Evolutionary conservation across 768 basidiomycete species (phyloP), one percentile per base, ranked within the genome.

Genomic region (Lactarius hengduanensis): DNA sequence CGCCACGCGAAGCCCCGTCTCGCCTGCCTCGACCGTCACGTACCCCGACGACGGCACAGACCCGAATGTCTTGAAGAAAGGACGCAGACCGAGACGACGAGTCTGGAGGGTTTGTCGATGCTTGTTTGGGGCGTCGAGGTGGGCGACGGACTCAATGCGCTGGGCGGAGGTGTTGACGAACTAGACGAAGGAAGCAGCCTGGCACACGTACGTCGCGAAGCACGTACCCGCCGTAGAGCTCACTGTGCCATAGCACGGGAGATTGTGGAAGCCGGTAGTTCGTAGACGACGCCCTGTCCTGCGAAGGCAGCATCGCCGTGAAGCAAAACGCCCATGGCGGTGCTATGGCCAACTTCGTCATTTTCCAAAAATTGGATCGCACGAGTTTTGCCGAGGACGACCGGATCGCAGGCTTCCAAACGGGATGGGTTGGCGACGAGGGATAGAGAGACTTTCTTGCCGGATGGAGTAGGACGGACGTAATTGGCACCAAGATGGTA

Each of bases 401-500:
- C 91, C 6, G 95, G 95, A 75, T 98, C 95, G 74, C 89, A 95
- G 20, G 97, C 96, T 78, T 99, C 97, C 59, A 99, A 80, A 78
- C 98, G 97, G 9, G 96, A 98, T 1, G 97, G 97, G 77, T 98
- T 99, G 74, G 97, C 97, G 67, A 98, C 97, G 53, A 99, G 87
- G 4, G 97, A 98, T 13, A 99, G 86, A 0, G 96, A 88, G 56
- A 99, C 97, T 76, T 96, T 95, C 84, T 96, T 99, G 70, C 97
- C 97, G 34, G 91, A 94, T 7, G 97, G 97, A 2, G 97, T 99
- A 22, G 97, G 97, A 30, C 97, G 88, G 65, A 98, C 91, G 73
- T 98, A 99, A 80, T 99, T 98, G 71, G 97, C 97, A 71, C 97
- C 97, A 60, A 99, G 84, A 80, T 99, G 94, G 79, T 99, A 99